Evolutionary conservation across 192 early-diverging fungal species (phyloP).

Genomic region (Coemansia furcata): DNA sequence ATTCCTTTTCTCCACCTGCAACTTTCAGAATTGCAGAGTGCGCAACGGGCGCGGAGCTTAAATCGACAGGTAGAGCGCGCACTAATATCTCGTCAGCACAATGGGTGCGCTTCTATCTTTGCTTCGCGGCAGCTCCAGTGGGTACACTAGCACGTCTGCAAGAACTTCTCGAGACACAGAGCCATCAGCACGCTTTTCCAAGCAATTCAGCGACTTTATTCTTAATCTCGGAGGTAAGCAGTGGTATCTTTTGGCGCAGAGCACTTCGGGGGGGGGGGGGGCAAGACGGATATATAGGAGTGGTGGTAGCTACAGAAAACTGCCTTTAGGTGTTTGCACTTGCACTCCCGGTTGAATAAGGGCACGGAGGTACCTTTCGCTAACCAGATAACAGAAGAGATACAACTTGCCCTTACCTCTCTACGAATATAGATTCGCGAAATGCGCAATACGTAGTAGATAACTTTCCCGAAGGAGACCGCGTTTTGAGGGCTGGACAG

Average conservation of each 20-base stretch:
- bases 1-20: not conserved
- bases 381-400: not conserved
- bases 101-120: constrained; percentile 49
- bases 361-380: not conserved
- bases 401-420: not conserved
- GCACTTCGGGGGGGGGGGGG: not conserved
- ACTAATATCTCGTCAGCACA: not conserved
- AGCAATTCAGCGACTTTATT: constrained; percentile 51
- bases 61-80: constrained; percentile 4
- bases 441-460: constrained; percentile 29
- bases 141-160: constrained; percentile 7
- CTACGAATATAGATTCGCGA: constrained; percentile 20
- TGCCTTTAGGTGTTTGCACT: too few species aligned
- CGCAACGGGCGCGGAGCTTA: constrained; percentile 16
- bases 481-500: constrained; percentile 17
- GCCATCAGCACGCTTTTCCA: constrained; percentile 39
- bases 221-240: constrained; percentile 49
- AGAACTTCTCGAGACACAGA: constrained; percentile 25
- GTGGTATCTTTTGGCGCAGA: not conserved
- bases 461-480: constrained; percentile 32
- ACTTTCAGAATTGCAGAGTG: not conserved
- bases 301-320: not conserved
- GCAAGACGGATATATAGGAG: not conserved
- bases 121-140: constrained; percentile 33
- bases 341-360: not conserved